phyloP scores from a whole-genome alignment of 1,139 yeast species.

The Saccharomyces hybrid region DNA sequence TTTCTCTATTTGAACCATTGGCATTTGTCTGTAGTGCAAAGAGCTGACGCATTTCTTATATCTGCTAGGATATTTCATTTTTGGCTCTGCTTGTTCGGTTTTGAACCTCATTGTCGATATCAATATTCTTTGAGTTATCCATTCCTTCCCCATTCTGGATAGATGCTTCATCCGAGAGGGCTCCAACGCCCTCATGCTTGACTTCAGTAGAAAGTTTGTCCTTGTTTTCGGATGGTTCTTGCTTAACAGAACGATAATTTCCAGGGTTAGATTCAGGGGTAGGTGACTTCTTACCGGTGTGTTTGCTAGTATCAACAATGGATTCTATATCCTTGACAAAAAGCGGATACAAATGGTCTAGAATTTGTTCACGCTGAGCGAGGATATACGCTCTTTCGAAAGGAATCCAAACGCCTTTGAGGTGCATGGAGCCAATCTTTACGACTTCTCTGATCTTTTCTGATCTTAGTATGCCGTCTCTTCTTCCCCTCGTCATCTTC shows the following conservation, averaged over 20 bases:
- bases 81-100: not conserved
- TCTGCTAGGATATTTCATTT: not conserved
- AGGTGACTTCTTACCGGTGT: not conserved
- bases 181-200: not conserved
- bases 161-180: not conserved
- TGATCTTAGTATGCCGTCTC: too few relatives aligned
- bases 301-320: constrained; percentile 1
- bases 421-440: too few relatives aligned
- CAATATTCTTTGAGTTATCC: not conserved
- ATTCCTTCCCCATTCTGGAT: not conserved
- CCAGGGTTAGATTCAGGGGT: not conserved
- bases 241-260: not conserved
- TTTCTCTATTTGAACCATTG: not conserved
- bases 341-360: constrained; percentile 76
- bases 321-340: constrained; percentile 59
- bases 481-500: too few relatives aligned
- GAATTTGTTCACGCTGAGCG: constrained; percentile 86
- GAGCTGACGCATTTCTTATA: not conserved
- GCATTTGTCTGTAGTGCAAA: not conserved
- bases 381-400: constrained; percentile 63
- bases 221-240: not conserved
- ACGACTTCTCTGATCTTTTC: too few relatives aligned
- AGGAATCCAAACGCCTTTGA: too few relatives aligned
- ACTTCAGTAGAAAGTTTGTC: not conserved
- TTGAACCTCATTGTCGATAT: not conserved